Conservation (phyloP, 1,284 basidiomycete species). For the Phellinidium pouzarii region DNA sequence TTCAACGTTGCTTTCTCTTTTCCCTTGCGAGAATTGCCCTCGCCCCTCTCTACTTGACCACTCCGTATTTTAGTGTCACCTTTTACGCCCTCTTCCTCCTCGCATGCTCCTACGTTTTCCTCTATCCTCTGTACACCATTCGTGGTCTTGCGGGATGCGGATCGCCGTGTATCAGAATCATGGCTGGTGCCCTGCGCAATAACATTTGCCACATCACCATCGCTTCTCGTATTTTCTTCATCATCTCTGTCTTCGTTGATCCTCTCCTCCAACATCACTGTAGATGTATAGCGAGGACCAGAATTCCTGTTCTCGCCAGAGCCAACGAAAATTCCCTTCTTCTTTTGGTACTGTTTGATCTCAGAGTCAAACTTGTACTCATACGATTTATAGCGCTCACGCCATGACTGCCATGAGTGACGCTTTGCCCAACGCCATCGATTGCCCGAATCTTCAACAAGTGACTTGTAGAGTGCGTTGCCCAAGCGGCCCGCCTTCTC, state of each 20-base stretch:
- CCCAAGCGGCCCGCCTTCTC: constrained; percentile 33
- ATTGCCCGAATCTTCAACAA: constrained; percentile 34
- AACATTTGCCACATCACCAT: not conserved
- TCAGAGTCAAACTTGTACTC: constrained; percentile 32
- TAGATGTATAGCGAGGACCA: not conserved
- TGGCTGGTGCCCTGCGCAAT: not conserved
- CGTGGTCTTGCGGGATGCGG: not conserved
- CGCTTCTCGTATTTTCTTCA: not conserved
- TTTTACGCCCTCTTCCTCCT: not conserved
- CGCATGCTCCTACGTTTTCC: not conserved
- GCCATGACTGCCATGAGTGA: constrained; percentile 50
- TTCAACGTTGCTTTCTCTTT: constrained; percentile 1
- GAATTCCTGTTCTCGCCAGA: not conserved
- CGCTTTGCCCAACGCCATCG: constrained; percentile 35
- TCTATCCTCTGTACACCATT: not conserved
- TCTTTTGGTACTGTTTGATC: constrained; percentile 27
- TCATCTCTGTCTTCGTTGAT: not conserved
- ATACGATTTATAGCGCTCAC: constrained; percentile 44
- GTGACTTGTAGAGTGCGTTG: constrained; percentile 33
- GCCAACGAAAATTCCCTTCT: constrained; percentile 1
- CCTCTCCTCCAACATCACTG: no score
- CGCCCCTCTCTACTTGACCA: not conserved
- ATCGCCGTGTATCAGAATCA: no score
- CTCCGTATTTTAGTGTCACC: no score
- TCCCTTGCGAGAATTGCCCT: not conserved